phyloP scores from a whole-genome alignment of 75 land plant species.

The Chamaecyparis obtusa region DNA sequence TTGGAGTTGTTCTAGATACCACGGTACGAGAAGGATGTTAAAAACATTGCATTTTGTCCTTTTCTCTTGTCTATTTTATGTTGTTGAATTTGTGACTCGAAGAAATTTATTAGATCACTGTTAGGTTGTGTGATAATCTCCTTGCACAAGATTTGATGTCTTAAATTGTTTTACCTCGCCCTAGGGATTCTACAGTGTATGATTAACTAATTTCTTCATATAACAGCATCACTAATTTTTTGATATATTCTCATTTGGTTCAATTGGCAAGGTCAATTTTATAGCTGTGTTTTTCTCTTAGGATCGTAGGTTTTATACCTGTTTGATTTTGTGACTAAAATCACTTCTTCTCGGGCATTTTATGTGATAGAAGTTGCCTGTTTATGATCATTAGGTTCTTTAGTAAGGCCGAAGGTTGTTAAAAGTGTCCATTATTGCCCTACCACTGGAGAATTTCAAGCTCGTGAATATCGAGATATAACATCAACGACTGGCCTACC shows the following conservation, averaged over 20 bases:
- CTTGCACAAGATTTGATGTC: not conserved
- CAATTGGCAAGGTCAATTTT: not conserved
- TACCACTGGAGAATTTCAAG: conserved; percentile 52
- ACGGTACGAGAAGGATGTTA: not conserved
- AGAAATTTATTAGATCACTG: not conserved
- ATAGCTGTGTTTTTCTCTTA: not conserved
- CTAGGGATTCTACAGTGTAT: not conserved
- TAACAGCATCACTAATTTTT: not conserved
- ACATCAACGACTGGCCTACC: conserved; percentile 91
- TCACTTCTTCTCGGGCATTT: not conserved
- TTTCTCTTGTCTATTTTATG: not conserved
- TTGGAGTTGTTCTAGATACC: not conserved
- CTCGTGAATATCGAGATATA: conserved; percentile 93
- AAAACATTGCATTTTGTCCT: not conserved
- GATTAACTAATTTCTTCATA: not conserved
- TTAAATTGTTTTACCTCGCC: not conserved
- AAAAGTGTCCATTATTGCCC: conserved; percentile 99
- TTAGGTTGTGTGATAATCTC: not conserved
- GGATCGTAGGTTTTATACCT: not conserved
- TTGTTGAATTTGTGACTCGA: not conserved
- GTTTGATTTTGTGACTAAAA: not conserved
- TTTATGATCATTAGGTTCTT: conserved; percentile 64
- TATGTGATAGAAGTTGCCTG: not conserved
- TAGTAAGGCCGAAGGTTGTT: conserved; percentile 97
- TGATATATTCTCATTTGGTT: not conserved